Conservation (phyloP, 345 rosid genomes). For the Pistacia atlantica region DNA sequence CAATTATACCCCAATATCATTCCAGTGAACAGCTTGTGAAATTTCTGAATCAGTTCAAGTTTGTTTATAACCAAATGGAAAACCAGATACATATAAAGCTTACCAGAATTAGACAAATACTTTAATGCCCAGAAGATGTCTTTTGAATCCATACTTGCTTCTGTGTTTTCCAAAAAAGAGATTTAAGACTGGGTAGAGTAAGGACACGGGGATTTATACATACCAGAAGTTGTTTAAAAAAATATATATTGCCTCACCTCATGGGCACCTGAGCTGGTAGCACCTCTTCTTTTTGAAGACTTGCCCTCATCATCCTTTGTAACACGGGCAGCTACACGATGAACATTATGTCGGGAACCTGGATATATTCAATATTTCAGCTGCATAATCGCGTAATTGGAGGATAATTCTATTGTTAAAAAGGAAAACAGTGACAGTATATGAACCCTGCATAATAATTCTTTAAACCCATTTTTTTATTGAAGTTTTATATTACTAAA, state of each 20-base stretch:
- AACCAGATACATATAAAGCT: neutral
- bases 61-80: neutral
- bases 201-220: conserved; percentile 11
- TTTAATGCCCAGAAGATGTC: conserved; percentile 63
- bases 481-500: too few species aligned
- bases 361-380: conserved; percentile 20
- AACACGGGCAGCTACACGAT: conserved; percentile 38
- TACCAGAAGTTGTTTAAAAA: conserved; percentile 6
- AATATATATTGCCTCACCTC: conserved; percentile 48
- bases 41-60: neutral
- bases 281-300: conserved; percentile 60
- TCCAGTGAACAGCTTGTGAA: neutral
- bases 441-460: too few species aligned
- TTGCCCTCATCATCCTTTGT: conserved; percentile 61
- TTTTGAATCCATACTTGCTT: conserved; percentile 90
- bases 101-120: conserved; percentile 37
- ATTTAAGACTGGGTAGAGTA: neutral
- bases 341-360: conserved; percentile 49
- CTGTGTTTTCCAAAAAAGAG: conserved; percentile 42
- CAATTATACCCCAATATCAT: neutral
- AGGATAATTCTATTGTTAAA: neutral
- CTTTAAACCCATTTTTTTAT: too few species aligned
- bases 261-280: conserved; percentile 48
- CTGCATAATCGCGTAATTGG: neutral
- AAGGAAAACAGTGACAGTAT: neutral